Conservation (phyloP, 2,329 filamentous ascomycete genomes). For the Diaporthe caulivora region DNA sequence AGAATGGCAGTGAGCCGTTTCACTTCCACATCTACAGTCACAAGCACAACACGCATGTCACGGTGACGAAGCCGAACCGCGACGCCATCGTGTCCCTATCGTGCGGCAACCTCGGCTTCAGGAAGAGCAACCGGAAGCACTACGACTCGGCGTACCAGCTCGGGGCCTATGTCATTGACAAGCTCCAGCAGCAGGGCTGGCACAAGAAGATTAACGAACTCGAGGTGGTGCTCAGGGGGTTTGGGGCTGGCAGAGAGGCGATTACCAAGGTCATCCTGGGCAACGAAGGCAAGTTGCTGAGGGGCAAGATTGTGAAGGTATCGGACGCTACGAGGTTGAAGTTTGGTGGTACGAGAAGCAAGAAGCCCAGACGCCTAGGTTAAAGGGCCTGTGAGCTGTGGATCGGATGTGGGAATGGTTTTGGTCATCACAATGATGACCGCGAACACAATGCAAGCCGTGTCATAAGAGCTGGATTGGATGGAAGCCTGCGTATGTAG, state of each 20-base stretch:
- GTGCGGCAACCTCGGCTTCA: slow-evolving; percentile 91
- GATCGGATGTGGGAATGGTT: background rate
- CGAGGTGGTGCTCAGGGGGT: slow-evolving; percentile 87
- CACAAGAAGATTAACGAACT: slow-evolving; percentile 80
- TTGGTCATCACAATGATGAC: background rate
- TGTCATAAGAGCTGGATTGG: background rate
- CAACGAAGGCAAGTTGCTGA: slow-evolving; percentile 81
- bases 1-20: slow-evolving; percentile 71
- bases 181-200: slow-evolving; percentile 85
- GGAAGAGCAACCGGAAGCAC: slow-evolving; percentile 80
- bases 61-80: slow-evolving; percentile 84
- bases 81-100: slow-evolving; percentile 84
- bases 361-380: slow-evolving; percentile 84
- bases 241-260: slow-evolving; percentile 88
- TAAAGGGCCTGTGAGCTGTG: slow-evolving; percentile 46
- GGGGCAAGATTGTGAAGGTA: slow-evolving; percentile 81
- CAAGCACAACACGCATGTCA: slow-evolving; percentile 97
- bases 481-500: background rate
- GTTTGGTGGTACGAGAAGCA: slow-evolving; percentile 93
- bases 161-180: slow-evolving; percentile 83
- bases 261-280: slow-evolving; percentile 91
- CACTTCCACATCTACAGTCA: slow-evolving; percentile 89
- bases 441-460: background rate
- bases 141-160: slow-evolving; percentile 97
- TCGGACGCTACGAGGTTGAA: slow-evolving; percentile 91